A percentile compares a stretch with the other conserved stretches of the same genome.
phyloP scores from a whole-genome alignment of 805 yeast species.

The Brettanomyces nanus region DNA sequence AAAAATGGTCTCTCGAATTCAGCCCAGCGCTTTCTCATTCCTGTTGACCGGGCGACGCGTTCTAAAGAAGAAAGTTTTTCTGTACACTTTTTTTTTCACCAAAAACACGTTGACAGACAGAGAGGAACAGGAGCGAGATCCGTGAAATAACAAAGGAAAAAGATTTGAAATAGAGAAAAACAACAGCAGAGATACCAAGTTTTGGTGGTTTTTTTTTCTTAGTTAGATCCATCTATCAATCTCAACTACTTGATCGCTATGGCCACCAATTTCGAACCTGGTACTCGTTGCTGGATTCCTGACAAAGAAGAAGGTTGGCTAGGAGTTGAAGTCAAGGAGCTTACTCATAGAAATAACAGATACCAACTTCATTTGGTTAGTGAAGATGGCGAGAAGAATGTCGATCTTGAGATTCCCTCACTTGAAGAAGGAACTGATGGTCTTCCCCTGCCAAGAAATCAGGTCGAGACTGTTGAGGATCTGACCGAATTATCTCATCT shows the following conservation, averaged over 20 bases:
- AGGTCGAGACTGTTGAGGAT: slow-evolving; percentile 91
- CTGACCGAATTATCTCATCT: slow-evolving; percentile 84
- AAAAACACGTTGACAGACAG: too few relatives aligned
- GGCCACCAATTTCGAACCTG: slow-evolving; percentile 33
- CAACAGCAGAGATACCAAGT: too few relatives aligned
- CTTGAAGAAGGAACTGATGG: slow-evolving; percentile 46
- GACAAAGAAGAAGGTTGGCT: slow-evolving; percentile 69
- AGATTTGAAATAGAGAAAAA: too few relatives aligned
- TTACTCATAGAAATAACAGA: slow-evolving; percentile 33
- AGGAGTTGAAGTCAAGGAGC: slow-evolving; percentile 51
- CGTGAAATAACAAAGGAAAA: too few relatives aligned
- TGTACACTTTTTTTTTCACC: too few relatives aligned
- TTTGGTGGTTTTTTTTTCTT: too few relatives aligned
- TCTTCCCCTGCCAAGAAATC: slow-evolving; percentile 80
- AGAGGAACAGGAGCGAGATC: too few relatives aligned
- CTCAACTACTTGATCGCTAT: slow-evolving; percentile 5
- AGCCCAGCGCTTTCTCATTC: too few relatives aligned
- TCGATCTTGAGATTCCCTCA: slow-evolving; percentile 39
- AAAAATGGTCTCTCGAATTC: too few relatives aligned
- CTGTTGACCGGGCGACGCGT: too few relatives aligned
- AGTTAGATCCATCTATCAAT: too few relatives aligned
- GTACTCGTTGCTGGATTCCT: slow-evolving; percentile 77
- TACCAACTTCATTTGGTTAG: slow-evolving; percentile 42
- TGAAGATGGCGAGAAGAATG: slow-evolving; percentile 40
- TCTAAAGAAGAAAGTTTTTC: too few relatives aligned